Evolutionary conservation across 768 basidiomycete genomes (phyloP).

Genomic region (Daedaleopsis nitida): DNA sequence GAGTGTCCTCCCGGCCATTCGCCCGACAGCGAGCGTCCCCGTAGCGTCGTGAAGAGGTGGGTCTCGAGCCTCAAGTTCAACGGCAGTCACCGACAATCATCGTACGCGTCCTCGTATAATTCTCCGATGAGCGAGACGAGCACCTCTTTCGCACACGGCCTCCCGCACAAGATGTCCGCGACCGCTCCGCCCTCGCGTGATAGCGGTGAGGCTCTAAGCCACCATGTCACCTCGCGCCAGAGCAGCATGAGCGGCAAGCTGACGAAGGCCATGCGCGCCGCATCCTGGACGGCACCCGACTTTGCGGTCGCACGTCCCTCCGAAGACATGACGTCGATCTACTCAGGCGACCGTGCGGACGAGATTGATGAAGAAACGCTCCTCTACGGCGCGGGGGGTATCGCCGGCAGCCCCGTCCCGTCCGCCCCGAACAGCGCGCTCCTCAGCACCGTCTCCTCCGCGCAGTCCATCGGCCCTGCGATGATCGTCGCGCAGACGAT

Average conservation of each 20-base stretch:
- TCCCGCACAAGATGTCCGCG: slow-evolving; percentile 6
- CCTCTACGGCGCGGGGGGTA: slow-evolving; percentile 53
- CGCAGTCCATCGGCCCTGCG: slow-evolving; percentile 22
- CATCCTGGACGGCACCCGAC: slow-evolving; percentile 62
- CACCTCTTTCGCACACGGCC: slow-evolving; percentile 1
- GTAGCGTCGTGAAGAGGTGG: slow-evolving; percentile 22
- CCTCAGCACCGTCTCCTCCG: slow-evolving; percentile 31
- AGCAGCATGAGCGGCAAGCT: slow-evolving; percentile 31
- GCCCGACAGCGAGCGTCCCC: slow-evolving; percentile 26
- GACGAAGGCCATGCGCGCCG: slow-evolving; percentile 56
- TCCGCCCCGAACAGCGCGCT: slow-evolving; percentile 26
- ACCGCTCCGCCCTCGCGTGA: slow-evolving; percentile 26
- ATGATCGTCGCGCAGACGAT: slow-evolving; percentile 30
- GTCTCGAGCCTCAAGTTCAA: slow-evolving; percentile 13
- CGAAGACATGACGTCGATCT: slow-evolving; percentile 46
- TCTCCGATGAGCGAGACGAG: slow-evolving; percentile 1
- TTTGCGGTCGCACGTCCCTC: slow-evolving; percentile 37
- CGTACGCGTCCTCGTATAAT: slow-evolving; percentile 3
- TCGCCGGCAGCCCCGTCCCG: slow-evolving; percentile 33
- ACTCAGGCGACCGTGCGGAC: slow-evolving; percentile 42
- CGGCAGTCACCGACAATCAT: slow-evolving; percentile 10
- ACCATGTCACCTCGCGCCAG: slow-evolving; percentile 30
- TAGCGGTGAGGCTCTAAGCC: slow-evolving; percentile 51
- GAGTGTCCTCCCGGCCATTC: slow-evolving; percentile 13
- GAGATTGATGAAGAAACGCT: slow-evolving; percentile 54